Evolutionary conservation across 441 rosid species (phyloP), one percentile per base, ranked within the genome.

Genomic region (Gossypium davidsonii): DNA sequence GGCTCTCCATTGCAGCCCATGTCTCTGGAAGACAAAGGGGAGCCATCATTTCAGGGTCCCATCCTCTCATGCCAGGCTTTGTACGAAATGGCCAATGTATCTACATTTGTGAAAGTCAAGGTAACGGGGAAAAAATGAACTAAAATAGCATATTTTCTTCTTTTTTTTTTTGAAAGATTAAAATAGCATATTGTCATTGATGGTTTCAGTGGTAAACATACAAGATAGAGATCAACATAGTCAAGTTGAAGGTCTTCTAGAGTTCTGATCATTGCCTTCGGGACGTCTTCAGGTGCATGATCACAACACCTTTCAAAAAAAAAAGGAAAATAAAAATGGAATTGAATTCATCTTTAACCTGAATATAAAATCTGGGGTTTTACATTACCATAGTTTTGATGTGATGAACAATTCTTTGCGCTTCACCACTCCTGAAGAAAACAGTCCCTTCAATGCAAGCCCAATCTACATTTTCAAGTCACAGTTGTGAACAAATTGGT

Each of bases 1-100:
- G 59, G 3, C 82, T 20, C 67, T 86, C 90, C 92, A 88, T 88
- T 56, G 87, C 90, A 2, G 71, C 25, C 90, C 89, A 88, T 42
- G 91, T 87, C 71, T 84, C 87, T 7, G 74, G 76, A 53, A 87
- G 81, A 74, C 82, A 78, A 21, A 80, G 44, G 0, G 88, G 85
- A 70, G 77, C 80, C 82, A 84, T 79, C 78, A 51, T 71, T 76
- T 85, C 83, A 15, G 86, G 85, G 20, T 73, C 82, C 63, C 79
- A 85, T 0, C 87, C 86, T 0, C 65, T 70, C 7, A 6, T 31
- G 18, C 78, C 78, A 52, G 78, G 71, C 78, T 76, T 70, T 26
- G 71, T 63, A n/a, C 79, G 73, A 42, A 76, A 76, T n/a, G 74
- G 79, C 76, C 79, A 76, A 63, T 76, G 74, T 20, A 76, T 76